Base-by-base conservation (phyloP, 805 yeast genomes). In the Barnettozyma siamensis region DNA sequence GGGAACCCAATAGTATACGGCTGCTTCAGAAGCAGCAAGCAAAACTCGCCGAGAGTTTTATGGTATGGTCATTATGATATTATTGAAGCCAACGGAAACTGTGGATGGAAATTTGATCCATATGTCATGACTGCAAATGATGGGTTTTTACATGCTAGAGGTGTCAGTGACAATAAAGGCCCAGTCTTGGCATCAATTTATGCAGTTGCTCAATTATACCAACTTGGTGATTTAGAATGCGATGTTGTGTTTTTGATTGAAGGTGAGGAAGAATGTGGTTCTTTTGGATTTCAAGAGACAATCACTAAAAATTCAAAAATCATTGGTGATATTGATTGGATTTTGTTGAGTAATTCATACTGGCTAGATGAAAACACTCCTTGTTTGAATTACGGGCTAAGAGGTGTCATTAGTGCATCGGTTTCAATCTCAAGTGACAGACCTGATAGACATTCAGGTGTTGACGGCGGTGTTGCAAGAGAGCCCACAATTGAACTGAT, bases 61-160 rank as follows among this genome's bases (percentile, higher is more conserved):
- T 91, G 95, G 83, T 91, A 91, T 61, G 98, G 96, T 1, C 99
- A 91, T 67, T 91, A 93, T 58, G 99, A 91, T 63, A 96, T 91
- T 21, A 88, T 91, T 31, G 85, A 83, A 44, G 94, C 94, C 0
- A 75, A 76, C 27, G 72, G 71, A 38, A 64, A 67, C 18, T 70
- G 68, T 6, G 69, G 69, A 24, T 91, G 98, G 97, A 59, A 67
- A 8, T 75, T 93, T 0, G 80, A 83, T 47, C 98, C 98, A 0
- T 93, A 83, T 58, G 63, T 65, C 18, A 60, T 93, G 57, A 74
- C 83, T 0, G 83, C 95, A 3, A 72, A 74, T 44, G 83, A 91
- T 58, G 98, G 98, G 0, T 88, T 82, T 53, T 57, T 91, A 44
- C 84, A 85, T 53, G 98, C 91, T 2, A 73, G 99, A 57, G 99